A percentile compares a stretch with the other conserved stretches of the same genome.
Evolutionary conservation across 495 filamentous ascomycete species (phyloP).

Genomic region (Aspergillus leporis): DNA sequence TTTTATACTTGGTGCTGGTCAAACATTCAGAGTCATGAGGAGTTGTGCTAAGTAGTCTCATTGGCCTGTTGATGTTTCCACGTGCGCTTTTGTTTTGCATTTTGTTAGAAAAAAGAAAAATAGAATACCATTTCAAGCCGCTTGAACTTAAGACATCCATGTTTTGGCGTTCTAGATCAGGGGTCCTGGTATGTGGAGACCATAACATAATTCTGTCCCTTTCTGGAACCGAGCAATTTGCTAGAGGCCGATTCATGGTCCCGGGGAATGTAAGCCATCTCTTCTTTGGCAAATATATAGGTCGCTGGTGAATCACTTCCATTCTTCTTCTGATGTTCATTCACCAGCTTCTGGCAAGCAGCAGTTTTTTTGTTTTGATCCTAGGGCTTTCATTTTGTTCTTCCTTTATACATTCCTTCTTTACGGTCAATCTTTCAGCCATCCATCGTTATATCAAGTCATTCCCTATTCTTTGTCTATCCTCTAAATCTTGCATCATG

Average conservation of each 20-base stretch:
- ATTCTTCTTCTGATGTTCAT: not conserved
- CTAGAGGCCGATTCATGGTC: not conserved
- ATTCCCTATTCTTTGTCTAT: not conserved
- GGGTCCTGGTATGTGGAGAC: not conserved
- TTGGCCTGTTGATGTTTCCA: too few species aligned
- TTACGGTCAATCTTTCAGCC: not conserved
- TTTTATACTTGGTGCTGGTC: too few species aligned
- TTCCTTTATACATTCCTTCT: slow-evolving; percentile 1
- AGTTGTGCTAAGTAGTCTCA: too few species aligned
- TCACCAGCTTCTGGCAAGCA: slow-evolving; percentile 12
- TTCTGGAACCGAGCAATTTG: not conserved
- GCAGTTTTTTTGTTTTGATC: not conserved
- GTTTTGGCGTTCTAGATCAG: not conserved
- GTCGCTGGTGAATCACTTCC: not conserved
- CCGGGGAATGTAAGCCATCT: not conserved
- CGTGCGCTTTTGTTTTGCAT: too few species aligned
- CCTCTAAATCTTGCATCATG: not conserved
- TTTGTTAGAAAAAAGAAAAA: too few species aligned
- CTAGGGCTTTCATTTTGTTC: not conserved
- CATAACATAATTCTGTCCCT: not conserved
- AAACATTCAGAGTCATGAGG: too few species aligned
- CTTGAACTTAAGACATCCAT: not conserved
- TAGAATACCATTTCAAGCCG: not conserved
- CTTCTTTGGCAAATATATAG: not conserved
- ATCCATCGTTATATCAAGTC: not conserved